phyloP scores from a whole-genome alignment of 345 rosid genomes.

The Dimocarpus longan region DNA sequence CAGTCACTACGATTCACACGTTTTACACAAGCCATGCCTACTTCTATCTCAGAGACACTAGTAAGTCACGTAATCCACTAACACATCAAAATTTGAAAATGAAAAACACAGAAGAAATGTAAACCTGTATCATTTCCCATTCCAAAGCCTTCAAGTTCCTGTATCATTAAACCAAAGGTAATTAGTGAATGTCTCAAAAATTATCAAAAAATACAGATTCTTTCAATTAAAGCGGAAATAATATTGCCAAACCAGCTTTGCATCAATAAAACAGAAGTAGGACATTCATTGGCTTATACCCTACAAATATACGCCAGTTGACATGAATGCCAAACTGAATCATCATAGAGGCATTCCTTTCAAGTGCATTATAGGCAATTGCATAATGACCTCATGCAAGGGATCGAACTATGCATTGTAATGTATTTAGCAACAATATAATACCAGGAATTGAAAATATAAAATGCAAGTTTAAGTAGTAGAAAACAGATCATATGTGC shows the following conservation, averaged over 20 bases:
- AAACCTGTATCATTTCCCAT: slow-evolving; percentile 87
- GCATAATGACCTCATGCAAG: background rate
- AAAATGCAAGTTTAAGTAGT: background rate
- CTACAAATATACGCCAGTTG: background rate
- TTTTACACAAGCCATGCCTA: background rate
- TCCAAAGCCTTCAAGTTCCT: slow-evolving; percentile 62
- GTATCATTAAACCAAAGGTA: slow-evolving; percentile 36
- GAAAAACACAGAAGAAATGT: slow-evolving; percentile 2
- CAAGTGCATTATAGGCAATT: slow-evolving; percentile 3
- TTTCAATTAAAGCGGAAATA: background rate
- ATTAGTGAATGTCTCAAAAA: slow-evolving; percentile 16
- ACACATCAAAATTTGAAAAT: background rate
- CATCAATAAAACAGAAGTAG: background rate
- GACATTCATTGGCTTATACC: background rate
- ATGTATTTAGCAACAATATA: background rate
- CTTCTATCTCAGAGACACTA: background rate
- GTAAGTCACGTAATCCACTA: background rate
- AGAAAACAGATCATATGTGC: background rate
- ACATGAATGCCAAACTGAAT: no score
- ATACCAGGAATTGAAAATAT: background rate
- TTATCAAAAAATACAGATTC: background rate
- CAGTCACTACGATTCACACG: background rate
- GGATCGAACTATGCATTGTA: no score
- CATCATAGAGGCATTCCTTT: background rate
- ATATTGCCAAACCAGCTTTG: background rate